A percentile compares a stretch with the other conserved stretches of the same genome.
Evolutionary conservation across 2,329 filamentous ascomycete genomes (phyloP).

Genomic region (Aspergillus costaricaensis): DNA sequence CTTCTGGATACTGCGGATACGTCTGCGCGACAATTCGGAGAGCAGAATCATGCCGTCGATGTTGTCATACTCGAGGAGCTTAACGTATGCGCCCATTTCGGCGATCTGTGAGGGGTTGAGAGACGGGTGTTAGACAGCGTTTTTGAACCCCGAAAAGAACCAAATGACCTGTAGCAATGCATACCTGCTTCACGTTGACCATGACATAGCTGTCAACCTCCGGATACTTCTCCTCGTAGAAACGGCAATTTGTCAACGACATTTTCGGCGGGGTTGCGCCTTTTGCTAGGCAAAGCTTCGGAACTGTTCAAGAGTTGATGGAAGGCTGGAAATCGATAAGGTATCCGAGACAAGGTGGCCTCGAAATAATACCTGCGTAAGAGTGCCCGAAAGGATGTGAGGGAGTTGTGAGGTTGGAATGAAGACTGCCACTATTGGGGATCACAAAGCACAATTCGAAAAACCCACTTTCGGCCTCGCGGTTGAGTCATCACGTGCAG

Average conservation of each 20-base stretch:
- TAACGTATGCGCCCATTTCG: constrained; percentile 99
- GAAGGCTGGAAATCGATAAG: neutral
- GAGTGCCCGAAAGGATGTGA: constrained; percentile 17
- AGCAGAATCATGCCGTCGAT: constrained; percentile 99
- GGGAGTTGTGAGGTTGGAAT: constrained; percentile 14
- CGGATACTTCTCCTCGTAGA: constrained; percentile 96
- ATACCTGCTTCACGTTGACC: constrained; percentile 98
- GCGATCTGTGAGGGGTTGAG: constrained; percentile 67
- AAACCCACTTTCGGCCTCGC: constrained; percentile 39
- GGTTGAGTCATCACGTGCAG: constrained; percentile 20
- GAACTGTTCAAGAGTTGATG: constrained; percentile 7
- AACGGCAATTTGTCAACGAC: constrained; percentile 95
- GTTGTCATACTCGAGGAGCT: constrained; percentile 99
- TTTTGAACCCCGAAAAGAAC: neutral
- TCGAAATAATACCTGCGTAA: constrained; percentile 5
- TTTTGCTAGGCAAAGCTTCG: constrained; percentile 20
- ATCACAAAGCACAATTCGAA: constrained; percentile 18
- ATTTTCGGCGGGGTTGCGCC: constrained; percentile 63
- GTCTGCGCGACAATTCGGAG: constrained; percentile 93
- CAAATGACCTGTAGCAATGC: constrained; percentile 11
- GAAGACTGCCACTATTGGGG: constrained; percentile 18
- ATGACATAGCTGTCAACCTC: constrained; percentile 99
- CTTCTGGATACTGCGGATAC: constrained; percentile 98
- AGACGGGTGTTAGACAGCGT: constrained; percentile 17
- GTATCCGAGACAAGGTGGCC: constrained; percentile 9